phyloP scores from a whole-genome alignment of 140 eudicot genomes.

The Senecio squalidus region DNA sequence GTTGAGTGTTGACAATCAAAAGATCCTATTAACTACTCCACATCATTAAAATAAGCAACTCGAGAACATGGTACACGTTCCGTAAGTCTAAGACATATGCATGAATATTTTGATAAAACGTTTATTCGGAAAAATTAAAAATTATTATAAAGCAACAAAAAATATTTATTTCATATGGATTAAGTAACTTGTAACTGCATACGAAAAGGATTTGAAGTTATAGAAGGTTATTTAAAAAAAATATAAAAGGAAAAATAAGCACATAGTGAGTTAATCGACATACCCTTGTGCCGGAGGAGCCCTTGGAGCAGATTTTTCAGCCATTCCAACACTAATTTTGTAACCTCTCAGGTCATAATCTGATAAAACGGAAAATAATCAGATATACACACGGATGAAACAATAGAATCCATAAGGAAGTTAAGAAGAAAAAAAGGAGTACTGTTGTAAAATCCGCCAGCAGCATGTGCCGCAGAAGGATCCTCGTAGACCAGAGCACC shows the following conservation, averaged over 20 bases:
- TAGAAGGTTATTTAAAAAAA: no score
- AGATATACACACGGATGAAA: background rate
- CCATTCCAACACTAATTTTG: conserved; percentile 70
- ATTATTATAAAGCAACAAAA: no score
- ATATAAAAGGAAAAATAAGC: background rate
- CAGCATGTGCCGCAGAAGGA: conserved; percentile 98
- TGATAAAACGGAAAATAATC: conserved; percentile 20
- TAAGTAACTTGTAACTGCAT: background rate
- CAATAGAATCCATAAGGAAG: background rate
- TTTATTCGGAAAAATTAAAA: no score
- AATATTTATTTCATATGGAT: no score
- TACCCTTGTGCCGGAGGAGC: conserved; percentile 48
- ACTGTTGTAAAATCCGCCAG: conserved; percentile 90
- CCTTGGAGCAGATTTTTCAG: conserved; percentile 82
- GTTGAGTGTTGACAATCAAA: no score
- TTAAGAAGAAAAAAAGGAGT: background rate
- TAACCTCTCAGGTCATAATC: conserved; percentile 68
- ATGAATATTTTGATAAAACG: no score
- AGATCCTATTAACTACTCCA: no score
- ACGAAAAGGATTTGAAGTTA: background rate
- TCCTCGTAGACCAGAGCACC: conserved; percentile 88
- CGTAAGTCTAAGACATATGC: no score
- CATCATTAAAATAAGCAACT: no score
- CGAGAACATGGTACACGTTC: no score
- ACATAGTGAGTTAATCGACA: background rate